A percentile compares a stretch with the other conserved stretches of the same genome.
Evolutionary conservation across 169 alveolate genomes (phyloP).

Genomic region (Cryptosporidium parvum): DNA sequence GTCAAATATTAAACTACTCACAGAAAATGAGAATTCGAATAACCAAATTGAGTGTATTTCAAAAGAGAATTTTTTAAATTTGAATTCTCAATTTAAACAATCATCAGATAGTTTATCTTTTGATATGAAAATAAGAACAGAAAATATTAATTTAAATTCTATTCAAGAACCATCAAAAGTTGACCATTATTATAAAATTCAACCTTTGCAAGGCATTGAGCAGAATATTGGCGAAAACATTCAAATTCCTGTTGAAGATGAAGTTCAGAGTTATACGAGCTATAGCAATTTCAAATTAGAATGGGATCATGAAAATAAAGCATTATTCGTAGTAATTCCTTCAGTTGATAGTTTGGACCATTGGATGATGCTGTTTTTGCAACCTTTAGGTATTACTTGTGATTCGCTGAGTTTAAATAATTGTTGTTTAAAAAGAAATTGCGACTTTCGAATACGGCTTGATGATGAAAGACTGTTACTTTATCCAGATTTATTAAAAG

Average conservation of each 20-base stretch:
- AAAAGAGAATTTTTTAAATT: conserved; percentile 20
- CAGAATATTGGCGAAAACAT: conserved; percentile 16
- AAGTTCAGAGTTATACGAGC: neutral
- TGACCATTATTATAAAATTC: neutral
- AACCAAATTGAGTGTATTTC: conserved; percentile 1
- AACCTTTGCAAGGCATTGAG: neutral
- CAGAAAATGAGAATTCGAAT: neutral
- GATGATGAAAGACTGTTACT: conserved; percentile 70
- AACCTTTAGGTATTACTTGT: conserved; percentile 67
- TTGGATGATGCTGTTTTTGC: conserved; percentile 73
- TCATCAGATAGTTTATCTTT: neutral
- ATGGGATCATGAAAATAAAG: conserved; percentile 57
- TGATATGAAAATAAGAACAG: neutral
- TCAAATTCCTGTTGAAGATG: neutral
- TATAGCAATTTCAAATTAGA: conserved; percentile 61
- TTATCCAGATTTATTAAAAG: conserved; percentile 66
- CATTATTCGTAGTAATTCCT: conserved; percentile 51
- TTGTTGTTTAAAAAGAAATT: conserved; percentile 38
- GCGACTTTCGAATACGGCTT: conserved; percentile 60
- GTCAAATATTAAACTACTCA: neutral
- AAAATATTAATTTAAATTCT: neutral
- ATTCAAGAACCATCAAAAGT: neutral
- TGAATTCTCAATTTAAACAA: conserved; percentile 5
- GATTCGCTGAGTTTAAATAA: conserved; percentile 38
- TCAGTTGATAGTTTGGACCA: conserved; percentile 74